Conservation (phyloP, 495 filamentous ascomycete species). For the Jackrogersella minutella region DNA sequence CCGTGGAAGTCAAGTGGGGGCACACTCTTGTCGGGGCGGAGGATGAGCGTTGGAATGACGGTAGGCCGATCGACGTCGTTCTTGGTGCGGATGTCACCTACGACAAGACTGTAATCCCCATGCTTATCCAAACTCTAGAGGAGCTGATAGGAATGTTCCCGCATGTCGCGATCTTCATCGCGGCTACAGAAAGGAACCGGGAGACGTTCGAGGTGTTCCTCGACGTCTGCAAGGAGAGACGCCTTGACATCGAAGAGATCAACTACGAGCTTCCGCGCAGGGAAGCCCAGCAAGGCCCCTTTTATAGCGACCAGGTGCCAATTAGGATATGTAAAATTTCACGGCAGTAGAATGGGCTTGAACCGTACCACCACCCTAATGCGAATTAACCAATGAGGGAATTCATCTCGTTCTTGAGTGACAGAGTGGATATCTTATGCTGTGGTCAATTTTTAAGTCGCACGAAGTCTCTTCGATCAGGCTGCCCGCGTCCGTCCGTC, state of each 20-base stretch:
- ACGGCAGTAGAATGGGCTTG: constrained; percentile 3
- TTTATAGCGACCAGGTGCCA: constrained; percentile 54
- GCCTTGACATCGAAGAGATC: constrained; percentile 47
- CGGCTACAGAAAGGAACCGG: constrained; percentile 58
- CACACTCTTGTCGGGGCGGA: constrained; percentile 57
- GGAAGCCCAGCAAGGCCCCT: constrained; percentile 56
- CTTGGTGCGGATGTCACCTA: constrained; percentile 63
- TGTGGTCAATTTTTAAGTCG: neutral
- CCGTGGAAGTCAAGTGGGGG: constrained; percentile 69
- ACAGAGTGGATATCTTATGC: neutral
- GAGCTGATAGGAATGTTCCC: constrained; percentile 53
- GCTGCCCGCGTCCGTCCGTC: constrained; percentile 30
- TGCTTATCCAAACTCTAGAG: constrained; percentile 55
- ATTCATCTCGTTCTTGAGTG: neutral
- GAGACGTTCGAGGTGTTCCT: constrained; percentile 56
- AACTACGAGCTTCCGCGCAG: constrained; percentile 45
- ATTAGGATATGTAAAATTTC: constrained; percentile 53
- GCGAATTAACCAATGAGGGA: too few relatives aligned
- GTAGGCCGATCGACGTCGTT: constrained; percentile 53
- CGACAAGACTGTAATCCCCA: constrained; percentile 54
- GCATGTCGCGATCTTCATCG: constrained; percentile 49
- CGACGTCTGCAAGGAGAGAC: constrained; percentile 43
- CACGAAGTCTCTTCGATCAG: constrained; percentile 18
- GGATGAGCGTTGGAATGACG: constrained; percentile 53
- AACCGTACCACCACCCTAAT: neutral